Evolutionary conservation across 73 alveolate genomes (phyloP).

Genomic region (Urostyla sp.): DNA sequence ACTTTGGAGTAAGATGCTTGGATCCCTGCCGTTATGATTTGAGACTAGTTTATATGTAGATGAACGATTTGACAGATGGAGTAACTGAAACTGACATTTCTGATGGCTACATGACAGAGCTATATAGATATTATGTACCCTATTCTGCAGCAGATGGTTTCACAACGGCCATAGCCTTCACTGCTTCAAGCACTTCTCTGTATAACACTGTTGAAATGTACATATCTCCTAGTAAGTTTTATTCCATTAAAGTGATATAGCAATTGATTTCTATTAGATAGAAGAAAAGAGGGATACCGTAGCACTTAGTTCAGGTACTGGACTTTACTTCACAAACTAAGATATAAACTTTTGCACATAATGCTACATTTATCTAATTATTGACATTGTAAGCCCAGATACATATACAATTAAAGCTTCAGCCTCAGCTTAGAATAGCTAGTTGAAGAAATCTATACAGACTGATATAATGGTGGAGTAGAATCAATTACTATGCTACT

Average conservation of each 20-base stretch:
- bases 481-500: too few relatives aligned
- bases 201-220: slow-evolving; percentile 36
- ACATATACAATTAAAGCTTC: too few relatives aligned
- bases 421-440: slow-evolving; percentile 18
- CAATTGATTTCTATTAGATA: too few relatives aligned
- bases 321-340: slow-evolving; percentile 15
- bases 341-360: slow-evolving; percentile 46
- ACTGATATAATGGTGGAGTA: too few relatives aligned
- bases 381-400: slow-evolving; percentile 2
- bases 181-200: neutral
- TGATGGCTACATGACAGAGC: slow-evolving; percentile 36
- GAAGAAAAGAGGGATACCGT: slow-evolving; percentile 32
- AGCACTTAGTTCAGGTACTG: neutral
- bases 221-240: neutral
- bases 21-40: slow-evolving; percentile 34
- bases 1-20: slow-evolving; percentile 39
- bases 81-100: neutral
- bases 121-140: slow-evolving; percentile 7
- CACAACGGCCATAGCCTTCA: slow-evolving; percentile 27
- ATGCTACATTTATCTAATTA: slow-evolving; percentile 27
- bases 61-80: too few relatives aligned
- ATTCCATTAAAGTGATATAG: too few relatives aligned
- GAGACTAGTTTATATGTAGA: too few relatives aligned
- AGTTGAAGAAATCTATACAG: too few relatives aligned
- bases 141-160: slow-evolving; percentile 1